Conservation (phyloP, 2,329 filamentous ascomycete species). For the Gremmenia infestans region DNA sequence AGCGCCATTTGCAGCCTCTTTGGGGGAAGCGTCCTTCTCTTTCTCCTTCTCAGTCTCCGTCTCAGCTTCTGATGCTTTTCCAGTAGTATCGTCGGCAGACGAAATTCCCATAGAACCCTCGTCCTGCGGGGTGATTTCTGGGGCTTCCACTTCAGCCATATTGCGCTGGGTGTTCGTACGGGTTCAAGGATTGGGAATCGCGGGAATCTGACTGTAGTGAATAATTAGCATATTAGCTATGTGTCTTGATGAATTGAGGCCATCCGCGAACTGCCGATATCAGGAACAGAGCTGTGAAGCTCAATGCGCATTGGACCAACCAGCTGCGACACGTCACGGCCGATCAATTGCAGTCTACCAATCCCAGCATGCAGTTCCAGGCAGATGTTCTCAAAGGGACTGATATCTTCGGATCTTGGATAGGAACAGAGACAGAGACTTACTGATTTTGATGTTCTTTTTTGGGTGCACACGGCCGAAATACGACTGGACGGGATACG, state of each 20-base stretch:
- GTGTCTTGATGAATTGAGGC: background rate
- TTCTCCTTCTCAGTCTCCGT: conserved; percentile 28
- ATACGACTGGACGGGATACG: background rate
- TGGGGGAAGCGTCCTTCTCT: conserved; percentile 30
- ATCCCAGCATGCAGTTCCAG: background rate
- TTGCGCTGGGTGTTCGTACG: conserved; percentile 10
- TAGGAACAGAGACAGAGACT: background rate
- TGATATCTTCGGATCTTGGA: background rate
- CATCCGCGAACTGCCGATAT: conserved; percentile 8
- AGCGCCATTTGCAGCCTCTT: conserved; percentile 20
- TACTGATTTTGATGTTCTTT: background rate
- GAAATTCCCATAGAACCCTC: conserved; percentile 18
- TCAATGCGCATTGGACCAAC: conserved; percentile 12
- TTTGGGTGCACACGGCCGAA: background rate
- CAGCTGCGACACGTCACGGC: conserved; percentile 24
- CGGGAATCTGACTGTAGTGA: conserved; percentile 1
- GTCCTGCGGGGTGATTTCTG: conserved; percentile 19
- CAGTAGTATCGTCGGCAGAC: conserved; percentile 25
- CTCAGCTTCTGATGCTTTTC: conserved; percentile 24
- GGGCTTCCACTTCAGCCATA: conserved; percentile 28
- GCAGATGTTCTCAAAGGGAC: background rate
- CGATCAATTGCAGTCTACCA: conserved; percentile 1
- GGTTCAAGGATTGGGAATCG: background rate
- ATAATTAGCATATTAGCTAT: conserved; percentile 12
- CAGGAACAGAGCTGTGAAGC: conserved; percentile 7